phyloP scores from a whole-genome alignment of 169 alveolate species.

The Perkinsus olseni region DNA sequence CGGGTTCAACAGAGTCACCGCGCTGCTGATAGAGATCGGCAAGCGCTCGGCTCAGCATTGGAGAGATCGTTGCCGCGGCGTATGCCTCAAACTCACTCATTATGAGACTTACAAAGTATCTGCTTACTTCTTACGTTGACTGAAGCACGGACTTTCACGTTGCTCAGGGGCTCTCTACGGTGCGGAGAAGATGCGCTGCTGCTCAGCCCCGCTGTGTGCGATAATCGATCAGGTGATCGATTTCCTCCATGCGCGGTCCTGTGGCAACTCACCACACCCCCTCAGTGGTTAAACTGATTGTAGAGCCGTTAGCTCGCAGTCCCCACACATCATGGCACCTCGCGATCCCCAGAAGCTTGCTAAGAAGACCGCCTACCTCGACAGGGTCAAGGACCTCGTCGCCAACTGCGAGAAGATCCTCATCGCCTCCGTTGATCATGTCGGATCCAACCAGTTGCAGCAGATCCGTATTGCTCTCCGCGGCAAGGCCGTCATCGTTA shows the following conservation, averaged over 20 bases:
- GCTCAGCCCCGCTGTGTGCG: not conserved
- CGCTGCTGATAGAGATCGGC: not conserved
- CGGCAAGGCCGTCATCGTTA: constrained; percentile 80
- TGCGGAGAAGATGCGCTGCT: not conserved
- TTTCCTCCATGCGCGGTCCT: not conserved
- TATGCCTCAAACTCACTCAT: not conserved
- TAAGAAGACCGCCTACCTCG: constrained; percentile 74
- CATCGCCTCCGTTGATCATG: constrained; percentile 88
- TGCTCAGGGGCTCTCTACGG: too few species aligned
- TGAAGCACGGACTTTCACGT: too few species aligned
- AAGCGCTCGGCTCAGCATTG: not conserved
- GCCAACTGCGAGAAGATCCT: constrained; percentile 71
- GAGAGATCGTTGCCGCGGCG: not conserved
- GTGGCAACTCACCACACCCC: not conserved
- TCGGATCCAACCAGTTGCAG: constrained; percentile 90
- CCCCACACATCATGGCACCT: not conserved
- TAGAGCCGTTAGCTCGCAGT: not conserved
- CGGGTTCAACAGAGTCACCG: not conserved
- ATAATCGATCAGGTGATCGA: not conserved
- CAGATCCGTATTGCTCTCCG: constrained; percentile 82
- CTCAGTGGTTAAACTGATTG: not conserved
- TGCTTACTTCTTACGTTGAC: too few species aligned
- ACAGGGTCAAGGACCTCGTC: constrained; percentile 60
- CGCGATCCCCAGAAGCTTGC: constrained; percentile 51
- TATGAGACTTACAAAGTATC: not conserved